A percentile compares a stretch with the other conserved stretches of the same genome.
Evolutionary conservation across 2,329 filamentous ascomycete species (phyloP).

Genomic region (Colletotrichum aenigma): DNA sequence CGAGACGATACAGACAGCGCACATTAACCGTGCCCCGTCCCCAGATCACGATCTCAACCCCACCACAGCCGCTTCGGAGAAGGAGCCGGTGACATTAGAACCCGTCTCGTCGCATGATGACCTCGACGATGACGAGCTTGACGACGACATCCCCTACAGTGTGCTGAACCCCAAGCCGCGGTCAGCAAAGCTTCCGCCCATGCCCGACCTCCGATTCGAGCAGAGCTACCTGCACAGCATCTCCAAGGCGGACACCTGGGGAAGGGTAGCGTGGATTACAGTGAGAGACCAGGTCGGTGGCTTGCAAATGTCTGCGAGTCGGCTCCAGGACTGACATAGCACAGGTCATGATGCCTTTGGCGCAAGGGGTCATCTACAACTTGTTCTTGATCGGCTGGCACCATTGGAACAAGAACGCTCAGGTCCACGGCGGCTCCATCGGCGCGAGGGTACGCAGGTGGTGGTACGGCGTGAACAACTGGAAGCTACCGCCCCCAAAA

Average conservation of each 20-base stretch:
- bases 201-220: slow-evolving; percentile 94
- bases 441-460: slow-evolving; percentile 83
- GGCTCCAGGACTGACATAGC: background rate
- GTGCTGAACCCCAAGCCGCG: slow-evolving; percentile 61
- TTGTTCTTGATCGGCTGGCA: slow-evolving; percentile 86
- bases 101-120: slow-evolving; percentile 35
- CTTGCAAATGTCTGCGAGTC: background rate
- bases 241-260: slow-evolving; percentile 77
- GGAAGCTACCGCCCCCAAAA: slow-evolving; percentile 65
- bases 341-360: slow-evolving; percentile 82
- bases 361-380: slow-evolving; percentile 90
- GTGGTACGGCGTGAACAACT: slow-evolving; percentile 97
- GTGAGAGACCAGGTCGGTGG: slow-evolving; percentile 80
- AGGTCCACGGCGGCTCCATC: slow-evolving; percentile 75
- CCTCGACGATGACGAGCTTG: slow-evolving; percentile 52
- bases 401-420: slow-evolving; percentile 82
- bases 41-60: slow-evolving; percentile 79
- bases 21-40: slow-evolving; percentile 76
- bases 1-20: slow-evolving; percentile 80
- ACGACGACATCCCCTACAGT: slow-evolving; percentile 71
- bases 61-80: slow-evolving; percentile 73
- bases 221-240: slow-evolving; percentile 97
- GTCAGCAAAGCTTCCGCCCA: slow-evolving; percentile 56
- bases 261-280: slow-evolving; percentile 83
- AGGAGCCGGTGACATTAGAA: slow-evolving; percentile 48